phyloP scores from a whole-genome alignment of 2,329 filamentous ascomycete genomes.

The Aspergillus eucalypticola region DNA sequence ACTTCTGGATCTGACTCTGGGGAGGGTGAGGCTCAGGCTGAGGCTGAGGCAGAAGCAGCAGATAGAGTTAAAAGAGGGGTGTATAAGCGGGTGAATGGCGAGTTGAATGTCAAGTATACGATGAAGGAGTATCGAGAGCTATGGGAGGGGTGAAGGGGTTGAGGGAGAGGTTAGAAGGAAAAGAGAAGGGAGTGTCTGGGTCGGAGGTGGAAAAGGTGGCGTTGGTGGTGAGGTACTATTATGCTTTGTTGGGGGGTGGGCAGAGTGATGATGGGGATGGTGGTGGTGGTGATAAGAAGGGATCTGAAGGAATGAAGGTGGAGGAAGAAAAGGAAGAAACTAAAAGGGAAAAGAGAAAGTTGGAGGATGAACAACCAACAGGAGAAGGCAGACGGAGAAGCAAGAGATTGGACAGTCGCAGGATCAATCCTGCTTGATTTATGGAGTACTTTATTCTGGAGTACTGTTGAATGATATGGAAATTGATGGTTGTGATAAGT shows the following conservation, averaged over 20 bases:
- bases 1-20: background rate
- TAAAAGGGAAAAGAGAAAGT: conserved; percentile 5
- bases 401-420: background rate
- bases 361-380: background rate
- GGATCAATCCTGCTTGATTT: background rate
- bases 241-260: background rate
- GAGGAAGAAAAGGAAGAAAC: background rate
- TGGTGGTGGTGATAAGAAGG: background rate
- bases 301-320: background rate
- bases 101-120: conserved; percentile 44
- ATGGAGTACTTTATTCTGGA: no score
- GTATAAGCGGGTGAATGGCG: conserved; percentile 22
- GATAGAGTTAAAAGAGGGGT: conserved; percentile 9
- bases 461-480: background rate
- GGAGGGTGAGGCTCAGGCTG: background rate
- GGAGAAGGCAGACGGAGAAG: conserved; percentile 2
- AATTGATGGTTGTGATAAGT: no score
- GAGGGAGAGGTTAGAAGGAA: conserved; percentile 18
- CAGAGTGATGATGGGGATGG: background rate
- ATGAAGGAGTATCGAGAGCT: conserved; percentile 40
- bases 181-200: background rate
- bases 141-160: conserved; percentile 31
- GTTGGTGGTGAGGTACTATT: conserved; percentile 35
- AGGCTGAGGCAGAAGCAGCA: background rate
- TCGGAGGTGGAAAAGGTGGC: conserved; percentile 41